Evolutionary conservation across 305 asterid species (phyloP).

Genomic region (Fraxinus angustifolia): DNA sequence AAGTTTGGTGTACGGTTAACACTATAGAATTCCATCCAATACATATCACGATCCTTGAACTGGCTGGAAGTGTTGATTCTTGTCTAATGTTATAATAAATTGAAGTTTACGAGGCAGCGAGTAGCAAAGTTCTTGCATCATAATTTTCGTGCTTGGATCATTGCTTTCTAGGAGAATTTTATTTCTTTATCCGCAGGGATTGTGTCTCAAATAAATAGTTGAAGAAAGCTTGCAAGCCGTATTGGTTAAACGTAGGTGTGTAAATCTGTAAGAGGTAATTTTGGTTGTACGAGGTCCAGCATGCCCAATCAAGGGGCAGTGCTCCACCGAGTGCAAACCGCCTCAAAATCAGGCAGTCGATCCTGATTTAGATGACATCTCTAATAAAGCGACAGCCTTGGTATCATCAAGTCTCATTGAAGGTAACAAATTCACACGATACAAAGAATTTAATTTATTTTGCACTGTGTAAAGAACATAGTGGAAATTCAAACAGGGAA

Average conservation of each 20-base stretch:
- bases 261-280: neutral
- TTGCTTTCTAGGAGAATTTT: neutral
- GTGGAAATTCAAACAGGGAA: neutral
- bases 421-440: neutral
- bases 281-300: neutral
- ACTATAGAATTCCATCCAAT: neutral
- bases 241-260: neutral
- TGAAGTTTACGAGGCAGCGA: neutral
- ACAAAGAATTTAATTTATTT: slow-evolving; percentile 15
- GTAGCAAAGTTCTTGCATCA: neutral
- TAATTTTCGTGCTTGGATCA: neutral
- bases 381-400: neutral
- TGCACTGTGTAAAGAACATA: neutral
- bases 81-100: neutral
- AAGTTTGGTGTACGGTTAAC: neutral
- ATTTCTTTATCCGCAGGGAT: neutral
- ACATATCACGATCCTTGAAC: neutral
- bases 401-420: neutral
- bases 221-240: neutral
- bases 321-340: neutral
- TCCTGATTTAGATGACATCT: neutral
- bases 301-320: neutral
- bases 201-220: neutral
- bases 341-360: neutral
- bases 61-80: neutral